phyloP scores from a whole-genome alignment of 2,329 filamentous ascomycete genomes.

The Colletotrichum ledebouriae region DNA sequence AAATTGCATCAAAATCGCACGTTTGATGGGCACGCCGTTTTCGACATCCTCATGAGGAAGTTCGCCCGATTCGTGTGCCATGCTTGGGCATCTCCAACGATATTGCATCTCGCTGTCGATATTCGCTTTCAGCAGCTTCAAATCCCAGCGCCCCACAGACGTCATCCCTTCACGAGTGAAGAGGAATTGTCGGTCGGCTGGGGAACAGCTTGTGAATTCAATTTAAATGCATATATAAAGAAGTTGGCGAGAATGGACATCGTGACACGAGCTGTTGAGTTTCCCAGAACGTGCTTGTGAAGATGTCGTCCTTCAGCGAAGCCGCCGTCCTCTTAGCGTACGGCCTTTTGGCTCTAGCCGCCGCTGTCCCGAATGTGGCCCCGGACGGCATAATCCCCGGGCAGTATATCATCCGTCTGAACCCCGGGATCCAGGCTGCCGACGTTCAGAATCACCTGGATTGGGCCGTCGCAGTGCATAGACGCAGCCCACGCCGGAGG shows the following conservation, averaged over 20 bases:
- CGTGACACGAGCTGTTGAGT: neutral
- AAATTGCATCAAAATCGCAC: conserved; percentile 25
- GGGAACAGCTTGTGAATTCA: neutral
- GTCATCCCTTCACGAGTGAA: conserved; percentile 19
- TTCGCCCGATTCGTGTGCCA: conserved; percentile 1
- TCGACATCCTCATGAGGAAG: conserved; percentile 4
- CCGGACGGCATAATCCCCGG: conserved; percentile 17
- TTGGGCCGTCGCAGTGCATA: conserved; percentile 53
- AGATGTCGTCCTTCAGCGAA: conserved; percentile 14
- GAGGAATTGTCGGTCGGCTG: neutral
- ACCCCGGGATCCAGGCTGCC: conserved; percentile 47
- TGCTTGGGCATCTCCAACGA: neutral
- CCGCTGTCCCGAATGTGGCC: conserved; percentile 13
- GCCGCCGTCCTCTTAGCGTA: neutral
- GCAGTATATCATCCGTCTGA: conserved; percentile 30
- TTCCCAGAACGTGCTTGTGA: neutral
- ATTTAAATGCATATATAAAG: neutral
- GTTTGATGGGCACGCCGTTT: conserved; percentile 13
- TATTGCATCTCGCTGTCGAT: conserved; percentile 17
- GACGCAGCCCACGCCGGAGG: conserved; percentile 53
- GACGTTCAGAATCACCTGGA: conserved; percentile 52
- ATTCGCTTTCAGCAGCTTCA: conserved; percentile 21
- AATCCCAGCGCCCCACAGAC: conserved; percentile 1
- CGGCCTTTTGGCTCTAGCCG: conserved; percentile 1
- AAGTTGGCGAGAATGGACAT: neutral